A percentile compares a stretch with the other conserved stretches of the same genome.
phyloP scores from a whole-genome alignment of 805 yeast genomes.

The Scheffersomyces lignosus region DNA sequence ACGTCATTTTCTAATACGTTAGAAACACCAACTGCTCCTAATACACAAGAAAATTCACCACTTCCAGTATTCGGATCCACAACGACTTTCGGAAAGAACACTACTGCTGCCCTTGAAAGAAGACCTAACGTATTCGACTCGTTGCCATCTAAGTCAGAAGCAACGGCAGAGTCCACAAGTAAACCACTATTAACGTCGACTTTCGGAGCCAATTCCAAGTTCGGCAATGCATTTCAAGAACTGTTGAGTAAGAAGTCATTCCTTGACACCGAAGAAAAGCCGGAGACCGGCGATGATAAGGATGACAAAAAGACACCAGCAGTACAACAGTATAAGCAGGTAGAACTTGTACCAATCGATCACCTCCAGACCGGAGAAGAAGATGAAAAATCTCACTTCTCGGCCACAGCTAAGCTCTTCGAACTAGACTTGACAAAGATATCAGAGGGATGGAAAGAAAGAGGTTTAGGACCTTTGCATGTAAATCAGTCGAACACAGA shows the following conservation, averaged over 20 bases:
- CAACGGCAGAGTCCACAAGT: slow-evolving; percentile 1
- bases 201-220: slow-evolving; percentile 49
- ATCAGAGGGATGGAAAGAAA: slow-evolving; percentile 89
- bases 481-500: slow-evolving; percentile 53
- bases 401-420: slow-evolving; percentile 76
- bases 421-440: slow-evolving; percentile 65
- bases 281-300: slow-evolving; percentile 11
- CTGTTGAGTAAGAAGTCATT: slow-evolving; percentile 56
- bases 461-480: slow-evolving; percentile 88
- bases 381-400: slow-evolving; percentile 66
- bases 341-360: slow-evolving; percentile 57
- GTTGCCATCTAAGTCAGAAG: slow-evolving; percentile 12
- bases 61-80: slow-evolving; percentile 37
- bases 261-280: slow-evolving; percentile 43
- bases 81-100: slow-evolving; percentile 37
- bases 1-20: slow-evolving; percentile 6
- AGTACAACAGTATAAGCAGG: slow-evolving; percentile 45
- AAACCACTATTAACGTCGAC: slow-evolving; percentile 8
- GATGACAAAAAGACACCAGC: slow-evolving; percentile 10
- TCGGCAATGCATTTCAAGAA: slow-evolving; percentile 55
- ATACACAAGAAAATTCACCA: slow-evolving; percentile 7
- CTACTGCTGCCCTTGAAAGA: slow-evolving; percentile 23
- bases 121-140: slow-evolving; percentile 27
- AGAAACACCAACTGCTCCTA: slow-evolving; percentile 12
- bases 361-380: slow-evolving; percentile 87